A percentile compares a stretch with the other conserved stretches of the same genome.
Evolutionary conservation across 164 flowering plant species (phyloP).

Genomic region (Tetracentron sinense): DNA sequence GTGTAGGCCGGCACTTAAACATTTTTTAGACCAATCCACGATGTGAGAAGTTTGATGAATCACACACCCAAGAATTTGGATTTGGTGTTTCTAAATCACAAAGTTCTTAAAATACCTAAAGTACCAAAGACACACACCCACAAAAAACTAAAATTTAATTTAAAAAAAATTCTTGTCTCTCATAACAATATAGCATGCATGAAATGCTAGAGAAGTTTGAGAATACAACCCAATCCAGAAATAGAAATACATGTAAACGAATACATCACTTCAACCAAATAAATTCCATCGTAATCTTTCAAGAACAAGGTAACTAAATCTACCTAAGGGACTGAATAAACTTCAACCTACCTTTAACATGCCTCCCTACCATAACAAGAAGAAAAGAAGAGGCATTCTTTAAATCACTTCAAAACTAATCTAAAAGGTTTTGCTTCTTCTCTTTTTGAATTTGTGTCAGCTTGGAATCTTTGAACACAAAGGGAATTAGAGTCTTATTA

Average conservation of each 20-base stretch:
- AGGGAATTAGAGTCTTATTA: too few species aligned
- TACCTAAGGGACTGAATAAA: too few species aligned
- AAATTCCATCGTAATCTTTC: not conserved
- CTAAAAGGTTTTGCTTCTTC: not conserved
- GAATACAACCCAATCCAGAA: too few species aligned
- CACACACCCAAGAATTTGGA: slow-evolving; percentile 61
- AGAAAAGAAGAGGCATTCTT: not conserved
- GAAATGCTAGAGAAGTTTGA: too few species aligned
- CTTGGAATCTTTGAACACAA: too few species aligned
- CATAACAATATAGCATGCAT: too few species aligned
- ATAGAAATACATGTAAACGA: too few species aligned
- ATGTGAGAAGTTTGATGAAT: slow-evolving; percentile 92
- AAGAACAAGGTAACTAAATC: not conserved
- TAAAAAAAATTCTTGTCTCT: too few species aligned
- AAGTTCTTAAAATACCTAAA: not conserved
- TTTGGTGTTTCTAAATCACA: not conserved
- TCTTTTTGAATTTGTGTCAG: not conserved
- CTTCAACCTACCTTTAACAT: too few species aligned
- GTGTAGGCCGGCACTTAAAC: slow-evolving; percentile 77
- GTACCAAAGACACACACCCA: too few species aligned
- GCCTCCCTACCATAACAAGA: not conserved
- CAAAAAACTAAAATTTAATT: too few species aligned
- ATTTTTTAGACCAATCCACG: slow-evolving; percentile 88
- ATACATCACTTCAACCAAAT: not conserved
- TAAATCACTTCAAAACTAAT: too few species aligned